These are phyloP conservation scores for Fagopyrum esculentum DNA, from an alignment of 148 eudicot genomes.

Conservation along the genomic window DNA sequence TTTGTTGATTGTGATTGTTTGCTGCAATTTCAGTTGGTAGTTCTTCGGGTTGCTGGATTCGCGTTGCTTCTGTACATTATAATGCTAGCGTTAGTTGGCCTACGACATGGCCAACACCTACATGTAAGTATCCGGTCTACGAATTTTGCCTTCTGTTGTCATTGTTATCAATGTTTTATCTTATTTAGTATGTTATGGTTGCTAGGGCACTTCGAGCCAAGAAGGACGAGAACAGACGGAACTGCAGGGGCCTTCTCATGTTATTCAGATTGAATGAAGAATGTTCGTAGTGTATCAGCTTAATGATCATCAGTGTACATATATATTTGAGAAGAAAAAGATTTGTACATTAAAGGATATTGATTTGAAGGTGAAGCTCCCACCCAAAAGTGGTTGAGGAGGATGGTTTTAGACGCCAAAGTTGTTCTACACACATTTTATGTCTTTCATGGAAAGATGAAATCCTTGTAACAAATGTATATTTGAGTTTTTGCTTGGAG, in stretches of 20 bases:
- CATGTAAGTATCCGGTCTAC: neutral
- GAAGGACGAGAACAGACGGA: neutral
- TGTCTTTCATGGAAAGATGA: neutral
- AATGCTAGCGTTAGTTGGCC: neutral
- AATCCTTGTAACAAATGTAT: neutral
- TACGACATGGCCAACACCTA: neutral
- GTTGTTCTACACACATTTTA: neutral
- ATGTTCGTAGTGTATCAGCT: neutral
- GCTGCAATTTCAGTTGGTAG: slow-evolving; percentile 8
- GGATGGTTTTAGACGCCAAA: neutral
- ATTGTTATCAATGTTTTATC: neutral
- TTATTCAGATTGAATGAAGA: slow-evolving; percentile 4
- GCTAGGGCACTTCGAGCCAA: neutral
- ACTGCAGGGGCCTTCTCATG: neutral
- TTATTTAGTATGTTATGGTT: neutral
- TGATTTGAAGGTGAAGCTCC: slow-evolving; percentile 6
- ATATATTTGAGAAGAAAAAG: neutral
- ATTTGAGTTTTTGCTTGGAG: slow-evolving; percentile 1
- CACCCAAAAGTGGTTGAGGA: slow-evolving; percentile 11
- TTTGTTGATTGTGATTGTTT: neutral
- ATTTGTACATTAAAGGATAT: slow-evolving; percentile 5
- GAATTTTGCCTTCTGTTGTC: neutral
- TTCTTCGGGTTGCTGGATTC: slow-evolving; percentile 2
- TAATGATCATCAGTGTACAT: neutral
- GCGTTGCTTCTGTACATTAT: slow-evolving; percentile 6